Evolutionary conservation across 129 eudicot genomes (phyloP), one percentile per base, ranked within the genome.

Genomic region (Solidago caesia): DNA sequence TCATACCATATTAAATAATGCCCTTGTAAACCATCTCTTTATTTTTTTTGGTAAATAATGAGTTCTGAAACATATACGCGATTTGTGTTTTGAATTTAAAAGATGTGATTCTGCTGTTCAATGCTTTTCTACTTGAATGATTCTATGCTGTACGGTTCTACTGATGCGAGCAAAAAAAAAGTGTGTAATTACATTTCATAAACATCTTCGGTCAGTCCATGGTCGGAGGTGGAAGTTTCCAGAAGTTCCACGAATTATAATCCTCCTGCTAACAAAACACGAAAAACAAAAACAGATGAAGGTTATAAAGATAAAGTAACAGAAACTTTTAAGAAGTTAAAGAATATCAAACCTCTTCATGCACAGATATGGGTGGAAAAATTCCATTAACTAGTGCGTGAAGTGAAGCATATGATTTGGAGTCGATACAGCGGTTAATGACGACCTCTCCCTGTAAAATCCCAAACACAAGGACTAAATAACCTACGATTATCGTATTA

Each of bases 231-330:
- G 97, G 96, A 75, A 90, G 78, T 81, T 84, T 90, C 98, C 97
- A 94, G 83, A 83, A 94, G 77, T 94, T 94, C 98, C 98, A 94
- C 13, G 91, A 74, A 81, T 94, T 90, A 76, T 79, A 94, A 82
- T 88, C 97, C 76, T 94, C 98, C 96, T 84, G 97, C 60, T 65
- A 61, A 44, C 25, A 11, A 13, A 81, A 75, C 58, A 79, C 9
- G 29, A 68, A n/a, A 14, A 4, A 70, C 16, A 67, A 12, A 25
- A 73, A 7, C 26, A 8, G 8, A 73, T 44, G 4, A 2, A 65
- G 1, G 21, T 48, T 39, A 59, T 53, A 70, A 49, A 21, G 12
- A 8, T 60, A 77, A 45, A 41, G 12, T 8, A 12, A 7, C 7
- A 39, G 64, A 60, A 42, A 55, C 0, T 5, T n/a, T 49, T 21